phyloP scores from a whole-genome alignment of 2,329 filamentous ascomycete species.

The Seiridium unicorne region DNA sequence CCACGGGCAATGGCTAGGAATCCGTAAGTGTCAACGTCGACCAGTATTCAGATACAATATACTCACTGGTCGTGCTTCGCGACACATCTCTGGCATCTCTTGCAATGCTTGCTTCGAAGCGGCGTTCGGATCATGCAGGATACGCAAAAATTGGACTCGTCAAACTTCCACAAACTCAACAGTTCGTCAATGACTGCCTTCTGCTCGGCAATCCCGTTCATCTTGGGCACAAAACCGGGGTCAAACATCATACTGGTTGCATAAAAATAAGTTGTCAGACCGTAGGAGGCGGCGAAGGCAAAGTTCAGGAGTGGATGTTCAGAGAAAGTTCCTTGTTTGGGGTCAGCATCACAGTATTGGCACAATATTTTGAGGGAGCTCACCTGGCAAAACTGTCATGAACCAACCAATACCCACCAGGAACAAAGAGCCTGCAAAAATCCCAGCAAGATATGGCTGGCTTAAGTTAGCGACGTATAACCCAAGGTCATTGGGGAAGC shows the following conservation, averaged over 20 bases:
- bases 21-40: slow-evolving; percentile 18
- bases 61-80: slow-evolving; percentile 95
- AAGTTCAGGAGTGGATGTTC: slow-evolving; percentile 74
- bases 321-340: slow-evolving; percentile 51
- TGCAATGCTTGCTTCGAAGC: slow-evolving; percentile 93
- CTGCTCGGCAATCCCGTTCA: slow-evolving; percentile 85
- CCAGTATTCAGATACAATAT: not conserved
- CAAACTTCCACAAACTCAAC: slow-evolving; percentile 81
- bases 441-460: slow-evolving; percentile 87
- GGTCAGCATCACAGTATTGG: too few species aligned
- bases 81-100: slow-evolving; percentile 85
- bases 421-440: slow-evolving; percentile 86
- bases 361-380: too few species aligned
- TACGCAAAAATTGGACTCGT: slow-evolving; percentile 92
- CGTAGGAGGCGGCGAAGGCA: slow-evolving; percentile 64
- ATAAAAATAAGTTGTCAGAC: slow-evolving; percentile 82
- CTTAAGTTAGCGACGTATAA: not conserved
- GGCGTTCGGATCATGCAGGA: slow-evolving; percentile 93
- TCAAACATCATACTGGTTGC: slow-evolving; percentile 81
- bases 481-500: slow-evolving; percentile 21
- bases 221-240: slow-evolving; percentile 89
- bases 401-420: slow-evolving; percentile 77
- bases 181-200: slow-evolving; percentile 87
- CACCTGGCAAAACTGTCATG: slow-evolving; percentile 66
- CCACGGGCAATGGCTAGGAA: slow-evolving; percentile 86